Conservation (phyloP, 768 basidiomycete genomes). For the Lentinus brumalis region DNA sequence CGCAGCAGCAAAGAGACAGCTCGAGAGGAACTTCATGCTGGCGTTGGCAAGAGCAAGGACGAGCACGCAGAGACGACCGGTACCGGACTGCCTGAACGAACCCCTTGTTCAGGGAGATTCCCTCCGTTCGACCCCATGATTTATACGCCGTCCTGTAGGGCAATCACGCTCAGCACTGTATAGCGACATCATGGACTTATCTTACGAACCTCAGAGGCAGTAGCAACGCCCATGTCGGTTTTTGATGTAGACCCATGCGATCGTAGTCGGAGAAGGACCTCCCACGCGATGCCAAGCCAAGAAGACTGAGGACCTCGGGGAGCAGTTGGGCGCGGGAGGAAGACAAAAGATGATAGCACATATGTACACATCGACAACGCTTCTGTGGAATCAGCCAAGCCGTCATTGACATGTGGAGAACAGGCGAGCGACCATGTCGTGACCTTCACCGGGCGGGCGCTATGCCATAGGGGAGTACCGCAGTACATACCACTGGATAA, state of each 20-base stretch:
- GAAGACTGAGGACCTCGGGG: not conserved
- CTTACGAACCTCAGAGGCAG: not conserved
- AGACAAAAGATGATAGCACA: not conserved
- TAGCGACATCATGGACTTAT: not conserved
- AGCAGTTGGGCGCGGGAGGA: not conserved
- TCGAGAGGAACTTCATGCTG: slow-evolving; percentile 6
- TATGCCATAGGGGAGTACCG: not conserved
- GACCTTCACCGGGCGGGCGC: not conserved
- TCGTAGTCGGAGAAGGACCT: not conserved
- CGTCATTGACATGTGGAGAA: not conserved
- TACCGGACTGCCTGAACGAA: too few species aligned
- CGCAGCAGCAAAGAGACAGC: not conserved
- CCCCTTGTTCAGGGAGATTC: too few species aligned
- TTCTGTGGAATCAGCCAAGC: not conserved
- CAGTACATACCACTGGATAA: too few species aligned
- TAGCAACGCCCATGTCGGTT: too few species aligned
- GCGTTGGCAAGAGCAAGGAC: not conserved
- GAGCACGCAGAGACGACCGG: not conserved
- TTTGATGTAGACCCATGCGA: not conserved
- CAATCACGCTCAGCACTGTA: not conserved
- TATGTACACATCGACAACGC: not conserved
- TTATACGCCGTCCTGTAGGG: not conserved
- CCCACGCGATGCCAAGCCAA: slow-evolving; percentile 7
- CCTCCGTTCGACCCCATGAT: too few species aligned
- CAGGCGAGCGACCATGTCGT: not conserved